phyloP scores from a whole-genome alignment of 768 basidiomycete genomes.

The Mycena metata region DNA sequence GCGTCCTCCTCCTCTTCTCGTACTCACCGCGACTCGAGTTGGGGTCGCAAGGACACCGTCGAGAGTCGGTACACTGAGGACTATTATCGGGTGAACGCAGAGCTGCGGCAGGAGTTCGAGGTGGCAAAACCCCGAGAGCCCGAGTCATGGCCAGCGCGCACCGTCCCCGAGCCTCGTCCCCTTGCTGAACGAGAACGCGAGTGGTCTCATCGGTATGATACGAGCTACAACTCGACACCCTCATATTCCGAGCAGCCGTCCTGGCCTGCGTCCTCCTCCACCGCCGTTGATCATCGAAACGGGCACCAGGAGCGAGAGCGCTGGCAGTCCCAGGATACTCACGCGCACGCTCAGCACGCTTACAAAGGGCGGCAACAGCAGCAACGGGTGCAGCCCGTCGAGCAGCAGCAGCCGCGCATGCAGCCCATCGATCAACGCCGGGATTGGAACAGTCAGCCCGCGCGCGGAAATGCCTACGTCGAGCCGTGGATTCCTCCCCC shows the following conservation, averaged over 20 bases:
- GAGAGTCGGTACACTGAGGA: slow-evolving; percentile 55
- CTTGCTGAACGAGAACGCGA: slow-evolving; percentile 56
- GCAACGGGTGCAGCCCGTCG: slow-evolving; percentile 49
- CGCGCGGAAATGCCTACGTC: not conserved
- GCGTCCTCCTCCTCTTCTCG: slow-evolving; percentile 65
- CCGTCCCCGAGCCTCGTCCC: slow-evolving; percentile 52
- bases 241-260: slow-evolving; percentile 63
- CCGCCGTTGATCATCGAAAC: slow-evolving; percentile 56
- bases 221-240: slow-evolving; percentile 52
- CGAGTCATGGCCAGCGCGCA: slow-evolving; percentile 60
- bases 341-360: slow-evolving; percentile 48
- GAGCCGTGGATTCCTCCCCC: slow-evolving; percentile 39
- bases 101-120: slow-evolving; percentile 65
- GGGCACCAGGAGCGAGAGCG: slow-evolving; percentile 57
- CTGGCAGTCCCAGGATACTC: slow-evolving; percentile 59
- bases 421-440: slow-evolving; percentile 44
- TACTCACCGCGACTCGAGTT: slow-evolving; percentile 65
- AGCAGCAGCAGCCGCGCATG: slow-evolving; percentile 47
- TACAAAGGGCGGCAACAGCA: slow-evolving; percentile 55
- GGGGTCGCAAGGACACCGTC: slow-evolving; percentile 63
- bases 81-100: slow-evolving; percentile 58
- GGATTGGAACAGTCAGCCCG: slow-evolving; percentile 25
- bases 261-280: slow-evolving; percentile 53
- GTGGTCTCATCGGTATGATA: slow-evolving; percentile 65
- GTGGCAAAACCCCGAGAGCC: slow-evolving; percentile 57